phyloP scores from a whole-genome alignment of 2,329 filamentous ascomycete species.

The Ophiosphaerella narmari region DNA sequence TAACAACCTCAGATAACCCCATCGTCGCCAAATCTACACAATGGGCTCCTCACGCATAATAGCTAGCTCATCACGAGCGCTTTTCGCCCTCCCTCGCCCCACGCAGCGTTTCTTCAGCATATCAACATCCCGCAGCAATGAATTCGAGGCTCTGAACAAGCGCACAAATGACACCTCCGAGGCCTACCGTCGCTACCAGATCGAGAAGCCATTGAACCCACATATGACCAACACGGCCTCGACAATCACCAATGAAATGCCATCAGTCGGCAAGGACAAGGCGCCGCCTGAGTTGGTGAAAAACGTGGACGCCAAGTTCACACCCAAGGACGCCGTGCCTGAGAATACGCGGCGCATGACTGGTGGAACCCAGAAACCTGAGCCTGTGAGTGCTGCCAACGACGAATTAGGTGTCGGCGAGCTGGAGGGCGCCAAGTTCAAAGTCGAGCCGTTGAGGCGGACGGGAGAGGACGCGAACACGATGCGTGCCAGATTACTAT shows the following conservation, averaged over 20 bases:
- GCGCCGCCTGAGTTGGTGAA: constrained; percentile 65
- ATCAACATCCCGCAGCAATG: constrained; percentile 39
- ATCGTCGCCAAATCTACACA: constrained; percentile 4
- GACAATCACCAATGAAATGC: constrained; percentile 67
- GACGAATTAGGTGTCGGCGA: constrained; percentile 40
- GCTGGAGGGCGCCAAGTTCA: constrained; percentile 64
- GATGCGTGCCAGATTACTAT: constrained; percentile 84
- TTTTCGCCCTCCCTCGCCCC: constrained; percentile 41
- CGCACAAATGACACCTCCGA: constrained; percentile 58
- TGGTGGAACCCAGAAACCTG: constrained; percentile 62
- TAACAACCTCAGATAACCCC: constrained; percentile 12
- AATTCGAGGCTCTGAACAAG: constrained; percentile 53
- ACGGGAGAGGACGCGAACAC: constrained; percentile 82
- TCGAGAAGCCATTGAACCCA: constrained; percentile 62
- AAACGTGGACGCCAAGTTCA: constrained; percentile 60
- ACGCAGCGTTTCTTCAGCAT: constrained; percentile 46
- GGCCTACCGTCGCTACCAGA: constrained; percentile 61
- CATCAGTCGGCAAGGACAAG: constrained; percentile 60
- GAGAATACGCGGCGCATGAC: constrained; percentile 70
- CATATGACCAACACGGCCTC: constrained; percentile 68
- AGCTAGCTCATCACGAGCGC: constrained; percentile 51
- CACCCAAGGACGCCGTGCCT: constrained; percentile 63
- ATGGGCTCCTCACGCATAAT: constrained; percentile 56
- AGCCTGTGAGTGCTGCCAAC: constrained; percentile 36
- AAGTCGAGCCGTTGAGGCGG: constrained; percentile 85